Conservation (phyloP, 192 early-diverging fungal genomes). For the Martensiomyces pterosporus region DNA sequence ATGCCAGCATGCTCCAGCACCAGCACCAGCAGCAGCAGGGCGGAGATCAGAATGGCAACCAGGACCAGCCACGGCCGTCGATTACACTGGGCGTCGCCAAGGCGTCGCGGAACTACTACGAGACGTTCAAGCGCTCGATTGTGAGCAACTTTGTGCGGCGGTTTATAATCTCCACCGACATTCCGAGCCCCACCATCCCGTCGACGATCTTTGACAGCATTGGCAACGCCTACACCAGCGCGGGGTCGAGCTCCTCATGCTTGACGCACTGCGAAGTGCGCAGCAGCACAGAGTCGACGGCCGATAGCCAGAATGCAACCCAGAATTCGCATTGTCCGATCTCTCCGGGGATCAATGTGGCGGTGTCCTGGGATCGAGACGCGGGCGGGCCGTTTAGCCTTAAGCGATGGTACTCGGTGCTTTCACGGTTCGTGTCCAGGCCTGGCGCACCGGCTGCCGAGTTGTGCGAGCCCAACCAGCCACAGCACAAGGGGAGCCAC, state of each 20-base stretch:
- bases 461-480: no score
- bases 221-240: conserved; percentile 3
- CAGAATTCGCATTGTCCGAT: no score
- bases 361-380: no score
- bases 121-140: conserved; percentile 31
- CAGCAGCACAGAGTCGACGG: conserved; percentile 1
- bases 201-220: conserved; percentile 34
- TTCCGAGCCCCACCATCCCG: conserved; percentile 39
- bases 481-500: no score
- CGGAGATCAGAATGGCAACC: background rate
- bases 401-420: no score
- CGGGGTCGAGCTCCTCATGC: background rate
- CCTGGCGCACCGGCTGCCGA: no score
- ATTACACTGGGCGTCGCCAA: background rate
- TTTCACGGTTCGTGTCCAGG: no score
- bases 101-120: conserved; percentile 23
- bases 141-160: conserved; percentile 22
- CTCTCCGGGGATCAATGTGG: no score
- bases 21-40: background rate
- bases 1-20: background rate
- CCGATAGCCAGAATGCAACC: background rate
- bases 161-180: conserved; percentile 39
- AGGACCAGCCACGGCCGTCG: background rate
- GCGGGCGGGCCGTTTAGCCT: no score
- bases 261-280: conserved; percentile 13